Evolutionary conservation across 192 early-diverging fungal species (phyloP).

Genomic region (Gonapodya prolifera): DNA sequence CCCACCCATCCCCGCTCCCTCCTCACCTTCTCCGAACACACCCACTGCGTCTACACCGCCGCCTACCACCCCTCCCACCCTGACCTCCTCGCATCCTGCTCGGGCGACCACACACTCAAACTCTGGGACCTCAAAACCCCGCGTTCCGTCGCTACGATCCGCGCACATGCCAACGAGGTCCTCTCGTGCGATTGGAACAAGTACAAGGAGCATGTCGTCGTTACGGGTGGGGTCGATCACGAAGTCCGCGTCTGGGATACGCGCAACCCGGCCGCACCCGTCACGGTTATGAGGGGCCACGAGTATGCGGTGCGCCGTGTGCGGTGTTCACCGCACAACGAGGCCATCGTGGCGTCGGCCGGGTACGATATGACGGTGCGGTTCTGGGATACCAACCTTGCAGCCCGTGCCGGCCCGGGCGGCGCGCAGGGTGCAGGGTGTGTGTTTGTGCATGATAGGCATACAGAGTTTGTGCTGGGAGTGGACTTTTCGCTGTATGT

Average conservation of each 20-base stretch:
- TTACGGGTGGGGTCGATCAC: slow-evolving; percentile 79
- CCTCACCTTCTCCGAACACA: slow-evolving; percentile 78
- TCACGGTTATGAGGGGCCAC: slow-evolving; percentile 67
- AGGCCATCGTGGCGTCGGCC: slow-evolving; percentile 64
- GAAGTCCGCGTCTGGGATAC: slow-evolving; percentile 88
- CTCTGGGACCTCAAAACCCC: slow-evolving; percentile 81
- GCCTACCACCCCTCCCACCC: slow-evolving; percentile 69
- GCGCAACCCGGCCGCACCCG: slow-evolving; percentile 56
- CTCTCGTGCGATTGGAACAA: slow-evolving; percentile 97
- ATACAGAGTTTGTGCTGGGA: slow-evolving; percentile 94
- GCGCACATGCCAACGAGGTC: slow-evolving; percentile 75
- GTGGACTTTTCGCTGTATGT: slow-evolving; percentile 85
- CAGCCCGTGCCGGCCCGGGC: neutral
- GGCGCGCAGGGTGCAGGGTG: slow-evolving; percentile 21
- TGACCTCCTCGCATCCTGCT: slow-evolving; percentile 73
- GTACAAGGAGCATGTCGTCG: slow-evolving; percentile 70
- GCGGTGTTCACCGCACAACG: slow-evolving; percentile 84
- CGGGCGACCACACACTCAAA: slow-evolving; percentile 82
- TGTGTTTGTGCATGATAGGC: slow-evolving; percentile 62
- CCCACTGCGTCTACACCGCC: slow-evolving; percentile 81
- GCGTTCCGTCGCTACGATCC: slow-evolving; percentile 43
- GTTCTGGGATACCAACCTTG: slow-evolving; percentile 62
- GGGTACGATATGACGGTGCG: slow-evolving; percentile 95
- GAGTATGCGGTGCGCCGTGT: slow-evolving; percentile 86
- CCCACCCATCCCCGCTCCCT: slow-evolving; percentile 66